Evolutionary conservation across 2,329 filamentous ascomycete species (phyloP).

Genomic region (Fusarium beomiforme): DNA sequence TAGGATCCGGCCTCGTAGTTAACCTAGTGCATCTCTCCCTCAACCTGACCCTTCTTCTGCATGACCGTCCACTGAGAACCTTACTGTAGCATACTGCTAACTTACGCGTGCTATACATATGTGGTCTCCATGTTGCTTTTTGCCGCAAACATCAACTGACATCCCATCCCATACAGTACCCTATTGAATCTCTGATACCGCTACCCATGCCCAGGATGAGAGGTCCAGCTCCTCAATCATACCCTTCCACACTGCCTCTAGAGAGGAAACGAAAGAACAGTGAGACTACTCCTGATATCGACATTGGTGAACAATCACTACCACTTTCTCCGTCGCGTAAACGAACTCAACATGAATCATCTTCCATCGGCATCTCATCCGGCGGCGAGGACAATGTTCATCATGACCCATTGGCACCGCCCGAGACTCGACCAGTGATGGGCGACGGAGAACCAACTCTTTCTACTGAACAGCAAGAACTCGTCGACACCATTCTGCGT

Average conservation of each 20-base stretch:
- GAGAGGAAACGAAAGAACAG: background rate
- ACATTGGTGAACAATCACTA: background rate
- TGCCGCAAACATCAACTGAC: background rate
- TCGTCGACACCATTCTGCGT: background rate
- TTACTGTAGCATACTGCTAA: background rate
- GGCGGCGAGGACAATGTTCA: background rate
- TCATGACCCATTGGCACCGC: background rate
- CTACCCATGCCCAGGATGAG: background rate
- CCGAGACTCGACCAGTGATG: background rate
- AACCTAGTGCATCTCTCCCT: background rate
- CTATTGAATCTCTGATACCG: background rate
- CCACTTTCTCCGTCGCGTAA: background rate
- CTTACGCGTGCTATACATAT: background rate
- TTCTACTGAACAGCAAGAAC: background rate
- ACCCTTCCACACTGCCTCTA: background rate
- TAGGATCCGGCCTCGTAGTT: too few species aligned
- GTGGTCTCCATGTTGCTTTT: background rate
- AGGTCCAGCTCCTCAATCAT: background rate
- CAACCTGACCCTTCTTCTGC: background rate
- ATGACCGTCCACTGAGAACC: background rate
- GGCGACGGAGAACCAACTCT: background rate
- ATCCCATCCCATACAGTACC: background rate
- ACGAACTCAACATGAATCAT: background rate
- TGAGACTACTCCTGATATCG: background rate
- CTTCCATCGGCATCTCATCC: background rate